These are phyloP conservation scores for Phytopythium kandeliae DNA, from an alignment of 352 stramenopile genomes.

Conservation along the genomic window DNA sequence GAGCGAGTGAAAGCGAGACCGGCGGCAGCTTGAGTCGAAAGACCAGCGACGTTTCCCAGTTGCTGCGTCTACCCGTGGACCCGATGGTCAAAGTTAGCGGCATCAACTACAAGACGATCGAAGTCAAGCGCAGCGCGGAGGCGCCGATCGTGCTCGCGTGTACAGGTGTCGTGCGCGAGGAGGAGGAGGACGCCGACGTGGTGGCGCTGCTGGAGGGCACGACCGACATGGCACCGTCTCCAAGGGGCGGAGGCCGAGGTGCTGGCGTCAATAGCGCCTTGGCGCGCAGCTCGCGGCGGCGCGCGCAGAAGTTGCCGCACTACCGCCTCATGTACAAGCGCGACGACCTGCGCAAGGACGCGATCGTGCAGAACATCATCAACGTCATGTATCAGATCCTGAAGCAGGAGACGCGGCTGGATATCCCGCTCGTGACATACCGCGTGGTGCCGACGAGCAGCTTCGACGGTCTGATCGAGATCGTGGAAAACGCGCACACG, in stretches of 20 bases:
- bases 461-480: constrained; percentile 83
- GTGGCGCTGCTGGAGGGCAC: constrained; percentile 20
- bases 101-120: constrained; percentile 66
- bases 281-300: constrained; percentile 5
- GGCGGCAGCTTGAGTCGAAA: background rate
- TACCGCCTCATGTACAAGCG: constrained; percentile 88
- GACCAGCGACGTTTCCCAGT: constrained; percentile 9
- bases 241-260: background rate
- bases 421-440: constrained; percentile 82
- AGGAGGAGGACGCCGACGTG: constrained; percentile 47
- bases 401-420: constrained; percentile 73
- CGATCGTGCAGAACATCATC: constrained; percentile 86
- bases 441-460: constrained; percentile 80
- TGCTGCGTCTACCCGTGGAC: constrained; percentile 68
- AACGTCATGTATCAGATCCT: constrained; percentile 88
- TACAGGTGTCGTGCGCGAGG: constrained; percentile 65
- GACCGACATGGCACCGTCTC: constrained; percentile 23
- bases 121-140: constrained; percentile 80
- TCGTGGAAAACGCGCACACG: constrained; percentile 82
- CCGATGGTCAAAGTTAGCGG: constrained; percentile 63
- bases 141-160: constrained; percentile 78
- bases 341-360: constrained; percentile 80
- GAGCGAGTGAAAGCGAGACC: constrained; percentile 1
- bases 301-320: constrained; percentile 29
- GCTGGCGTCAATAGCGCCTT: background rate